Evolutionary conservation across 345 rosid species (phyloP), one percentile per base, ranked within the genome.

Genomic region (Eutrema japonicum): DNA sequence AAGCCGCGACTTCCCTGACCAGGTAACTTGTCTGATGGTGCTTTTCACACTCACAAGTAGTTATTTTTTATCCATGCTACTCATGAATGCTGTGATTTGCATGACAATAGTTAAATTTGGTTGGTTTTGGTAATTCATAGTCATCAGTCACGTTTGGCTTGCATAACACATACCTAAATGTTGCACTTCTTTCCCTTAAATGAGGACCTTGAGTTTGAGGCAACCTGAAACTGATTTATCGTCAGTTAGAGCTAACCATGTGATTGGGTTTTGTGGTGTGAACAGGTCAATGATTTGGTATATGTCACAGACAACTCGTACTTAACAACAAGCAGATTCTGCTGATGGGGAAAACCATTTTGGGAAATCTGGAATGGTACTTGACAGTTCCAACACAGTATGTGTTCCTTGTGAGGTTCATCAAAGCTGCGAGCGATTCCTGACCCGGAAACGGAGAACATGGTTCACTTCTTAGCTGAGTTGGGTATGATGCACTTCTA

Each of bases 1-100:
- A 43, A 95, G 92, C 85, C 87, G 97, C 41, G 97, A 92, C 85
- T 95, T 92, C 80, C 97, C 99, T 45, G 99, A 95, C 71, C 99
- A 95, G 97, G 99, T 92, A 80, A 70, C 36, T 64, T 66, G 42
- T 78, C 52, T 51, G 43, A 36, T 32, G n/a, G 32, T 38, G 59
- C 40, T 70, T 76, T 75, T 35, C 66, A 61, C 67, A 26, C 14
- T 66, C 78, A 68, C 60, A 37, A 74, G 54, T 56, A 22, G 36
- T 57, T 18, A 18, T 42, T 50, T n/a, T 58, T 50, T 36, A 16
- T 30, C 26, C 27, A 50, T 12, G 55, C n/a, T 71, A 45, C 32
- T 67, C 51, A 51, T 29, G 18, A 10, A 7, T 54, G 53, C 54
- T 46, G 18, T 70, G 48, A 51, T 35, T 51, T 41, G 50, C 42